Evolutionary conservation across 192 early-diverging fungal species (phyloP), one percentile per base, ranked within the genome.

Genomic region (Umbelopsis vinacea): DNA sequence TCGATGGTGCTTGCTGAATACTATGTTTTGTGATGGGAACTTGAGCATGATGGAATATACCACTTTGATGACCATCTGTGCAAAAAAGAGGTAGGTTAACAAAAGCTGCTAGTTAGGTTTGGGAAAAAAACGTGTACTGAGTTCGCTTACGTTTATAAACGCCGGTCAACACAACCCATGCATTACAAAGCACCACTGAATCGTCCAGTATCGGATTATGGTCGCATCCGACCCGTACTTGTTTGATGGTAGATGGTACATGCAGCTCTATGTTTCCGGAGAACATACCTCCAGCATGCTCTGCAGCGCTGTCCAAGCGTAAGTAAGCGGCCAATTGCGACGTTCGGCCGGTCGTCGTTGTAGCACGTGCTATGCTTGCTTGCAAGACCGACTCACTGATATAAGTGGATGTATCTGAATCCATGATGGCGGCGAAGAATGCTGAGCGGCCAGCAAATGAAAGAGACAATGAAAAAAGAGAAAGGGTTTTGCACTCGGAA

Each of bases 381-480:
- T 35, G 29, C 57, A 63, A 63, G 38, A 63, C 35, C 24, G 57
- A 63, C 35, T 63, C 33, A n/a, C 57, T 29, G 57, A 63, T 17
- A 19, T 63, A 35, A 12, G 10, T 29, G 7, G 26, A 29, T 38
- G 35, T 37, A 29, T 6, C 57, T 10, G 3, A 21, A 6, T 50
- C n/a, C 48, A 50, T 50, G 0, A 6, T 50, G n/a, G 2, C 48
- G 17, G 15, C 48, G 15, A 50, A 50, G 47, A 48, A 48, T n/a
- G 47, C 2, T 19, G 1, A 21, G 17, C 15, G 48, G 48, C 15
- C 15, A 19, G 19, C 48, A 50, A n/a, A 6, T 17, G n/a, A 50
- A 19, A 50, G 40, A 43, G n/a, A n/a, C n/a, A n/a, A 43, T 43
- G 5, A 17, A 6, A 19, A 8, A 6, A 29, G 29, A 21, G 15